A percentile compares a stretch with the other conserved stretches of the same genome.
Evolutionary conservation across 2,329 filamentous ascomycete species (phyloP).

Genomic region (Hymenoscyphus scutula): DNA sequence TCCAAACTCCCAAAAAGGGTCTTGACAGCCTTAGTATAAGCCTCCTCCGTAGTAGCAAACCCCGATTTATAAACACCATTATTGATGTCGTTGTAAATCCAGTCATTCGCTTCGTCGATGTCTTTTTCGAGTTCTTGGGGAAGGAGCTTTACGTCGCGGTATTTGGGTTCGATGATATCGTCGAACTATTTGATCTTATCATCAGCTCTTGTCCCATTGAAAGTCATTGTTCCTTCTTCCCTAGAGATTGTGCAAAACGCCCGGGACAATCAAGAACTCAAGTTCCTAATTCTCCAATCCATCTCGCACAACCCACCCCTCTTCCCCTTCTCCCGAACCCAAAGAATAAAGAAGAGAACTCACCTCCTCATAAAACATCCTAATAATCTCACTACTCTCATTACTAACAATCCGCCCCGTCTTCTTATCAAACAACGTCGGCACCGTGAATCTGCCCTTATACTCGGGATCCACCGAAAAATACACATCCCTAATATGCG

Average conservation of each 20-base stretch:
- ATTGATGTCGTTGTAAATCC: slow-evolving; percentile 75
- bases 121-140: slow-evolving; percentile 57
- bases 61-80: slow-evolving; percentile 74
- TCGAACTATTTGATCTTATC: no score
- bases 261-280: no score
- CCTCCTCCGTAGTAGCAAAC: slow-evolving; percentile 79
- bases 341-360: slow-evolving; percentile 42
- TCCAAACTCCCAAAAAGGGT: slow-evolving; percentile 76
- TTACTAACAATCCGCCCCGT: slow-evolving; percentile 74
- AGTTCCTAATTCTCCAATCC: no score
- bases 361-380: slow-evolving; percentile 76
- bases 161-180: slow-evolving; percentile 58
- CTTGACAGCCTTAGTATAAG: slow-evolving; percentile 72
- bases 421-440: slow-evolving; percentile 64
- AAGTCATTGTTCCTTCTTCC: not conserved
- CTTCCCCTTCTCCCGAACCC: no score
- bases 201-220: no score
- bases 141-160: slow-evolving; percentile 63
- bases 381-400: slow-evolving; percentile 79
- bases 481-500: slow-evolving; percentile 67
- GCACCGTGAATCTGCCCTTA: slow-evolving; percentile 66
- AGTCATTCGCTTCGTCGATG: slow-evolving; percentile 76
- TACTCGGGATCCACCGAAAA: slow-evolving; percentile 65
- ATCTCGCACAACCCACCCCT: no score
- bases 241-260: not conserved